Evolutionary conservation across 768 basidiomycete genomes (phyloP).

Genomic region (Kwoniella sp.): DNA sequence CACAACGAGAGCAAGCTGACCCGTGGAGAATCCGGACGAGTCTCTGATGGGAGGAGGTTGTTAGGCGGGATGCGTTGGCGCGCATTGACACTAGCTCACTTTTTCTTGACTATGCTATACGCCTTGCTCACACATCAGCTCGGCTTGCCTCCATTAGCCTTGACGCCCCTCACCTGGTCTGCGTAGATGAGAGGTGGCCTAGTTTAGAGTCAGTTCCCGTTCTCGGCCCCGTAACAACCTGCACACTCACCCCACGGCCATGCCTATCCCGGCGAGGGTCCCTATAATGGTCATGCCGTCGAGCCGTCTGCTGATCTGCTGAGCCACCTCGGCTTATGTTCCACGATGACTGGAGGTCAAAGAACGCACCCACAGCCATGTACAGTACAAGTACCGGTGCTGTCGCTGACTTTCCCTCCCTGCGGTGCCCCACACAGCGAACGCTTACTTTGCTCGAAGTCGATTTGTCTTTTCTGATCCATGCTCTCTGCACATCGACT

Average conservation of each 20-base stretch:
- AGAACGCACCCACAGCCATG: too few species aligned
- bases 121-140: slow-evolving; percentile 24
- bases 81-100: too few species aligned
- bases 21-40: slow-evolving; percentile 49
- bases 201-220: neutral
- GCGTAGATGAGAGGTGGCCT: slow-evolving; percentile 48
- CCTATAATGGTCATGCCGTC: slow-evolving; percentile 9
- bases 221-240: neutral
- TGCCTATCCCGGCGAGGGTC: slow-evolving; percentile 24
- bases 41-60: slow-evolving; percentile 36
- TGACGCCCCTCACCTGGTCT: slow-evolving; percentile 36
- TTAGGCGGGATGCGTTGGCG: too few species aligned
- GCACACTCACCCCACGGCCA: slow-evolving; percentile 31
- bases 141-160: neutral
- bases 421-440: too few species aligned
- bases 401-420: too few species aligned
- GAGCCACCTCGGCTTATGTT: too few species aligned
- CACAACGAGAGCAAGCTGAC: slow-evolving; percentile 16
- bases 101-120: slow-evolving; percentile 45
- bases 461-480: too few species aligned
- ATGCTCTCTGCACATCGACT: too few species aligned
- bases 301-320: too few species aligned
- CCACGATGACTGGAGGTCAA: too few species aligned
- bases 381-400: too few species aligned
- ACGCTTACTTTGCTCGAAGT: too few species aligned